Conservation (phyloP, 805 yeast species). For the Candida tibetensis region DNA sequence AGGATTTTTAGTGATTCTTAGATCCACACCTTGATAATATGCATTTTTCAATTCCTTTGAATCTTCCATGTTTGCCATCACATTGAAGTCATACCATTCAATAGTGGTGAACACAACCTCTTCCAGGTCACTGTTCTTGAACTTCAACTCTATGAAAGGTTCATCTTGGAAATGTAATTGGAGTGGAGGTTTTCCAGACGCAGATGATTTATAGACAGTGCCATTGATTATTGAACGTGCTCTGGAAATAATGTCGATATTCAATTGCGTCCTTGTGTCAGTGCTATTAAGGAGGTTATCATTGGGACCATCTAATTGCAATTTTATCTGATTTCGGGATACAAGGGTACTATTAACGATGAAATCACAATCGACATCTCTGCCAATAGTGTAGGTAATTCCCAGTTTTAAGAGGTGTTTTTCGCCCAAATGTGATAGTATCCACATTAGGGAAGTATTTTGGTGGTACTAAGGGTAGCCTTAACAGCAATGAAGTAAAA, state of each 20-base stretch:
- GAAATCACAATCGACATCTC: constrained; percentile 27
- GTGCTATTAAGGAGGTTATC: not conserved
- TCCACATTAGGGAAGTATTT: no score
- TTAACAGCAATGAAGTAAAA: no score
- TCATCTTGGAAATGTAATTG: constrained; percentile 10
- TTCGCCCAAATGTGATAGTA: not conserved
- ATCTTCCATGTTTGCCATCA: constrained; percentile 3
- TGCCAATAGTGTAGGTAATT: constrained; percentile 22
- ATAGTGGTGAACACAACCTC: constrained; percentile 7
- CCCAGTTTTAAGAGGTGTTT: constrained; percentile 4
- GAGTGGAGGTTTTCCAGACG: constrained; percentile 8
- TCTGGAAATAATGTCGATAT: constrained; percentile 24
- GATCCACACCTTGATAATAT: constrained; percentile 14
- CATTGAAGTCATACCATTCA: constrained; percentile 11
- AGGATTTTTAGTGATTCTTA: constrained; percentile 17
- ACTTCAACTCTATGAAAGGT: constrained; percentile 7
- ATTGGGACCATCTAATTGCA: constrained; percentile 14
- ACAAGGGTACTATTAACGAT: constrained; percentile 28
- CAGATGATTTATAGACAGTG: constrained; percentile 16
- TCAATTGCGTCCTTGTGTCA: constrained; percentile 15
- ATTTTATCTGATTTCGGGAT: constrained; percentile 28
- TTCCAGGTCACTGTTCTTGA: constrained; percentile 5
- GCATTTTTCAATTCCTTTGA: constrained; percentile 1
- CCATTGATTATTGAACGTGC: constrained; percentile 32
- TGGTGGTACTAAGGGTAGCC: no score